Percentiles rank a stretch among this genome's conserved stretches.
Evolutionary conservation across 805 yeast species (phyloP).

Genomic region (Ogataea ganodermae): DNA sequence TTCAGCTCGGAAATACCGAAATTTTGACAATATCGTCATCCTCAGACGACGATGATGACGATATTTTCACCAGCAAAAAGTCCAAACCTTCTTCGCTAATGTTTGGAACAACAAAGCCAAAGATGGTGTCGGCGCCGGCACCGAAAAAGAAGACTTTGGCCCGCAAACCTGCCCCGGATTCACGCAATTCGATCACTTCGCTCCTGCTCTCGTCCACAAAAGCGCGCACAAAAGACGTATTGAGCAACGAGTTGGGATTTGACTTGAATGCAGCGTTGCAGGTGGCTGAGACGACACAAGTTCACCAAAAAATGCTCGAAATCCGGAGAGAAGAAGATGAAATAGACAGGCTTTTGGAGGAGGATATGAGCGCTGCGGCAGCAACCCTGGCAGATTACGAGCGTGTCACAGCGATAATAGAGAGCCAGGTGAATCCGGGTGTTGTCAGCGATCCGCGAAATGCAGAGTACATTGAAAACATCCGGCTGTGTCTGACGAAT

Average conservation of each 20-base stretch:
- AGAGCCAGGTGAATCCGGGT: conserved; percentile 9
- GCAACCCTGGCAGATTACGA: conserved; percentile 8
- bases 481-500: conserved; percentile 12
- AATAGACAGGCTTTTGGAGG: conserved; percentile 18
- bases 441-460: conserved; percentile 11
- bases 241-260: conserved; percentile 24
- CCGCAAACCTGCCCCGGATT: not conserved
- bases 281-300: conserved; percentile 9
- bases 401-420: conserved; percentile 8
- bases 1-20: not conserved
- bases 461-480: conserved; percentile 13
- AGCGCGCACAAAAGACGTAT: conserved; percentile 12
- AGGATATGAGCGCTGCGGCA: conserved; percentile 11
- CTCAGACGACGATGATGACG: conserved; percentile 1
- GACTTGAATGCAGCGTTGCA: conserved; percentile 20
- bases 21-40: not conserved
- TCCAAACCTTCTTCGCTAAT: not conserved
- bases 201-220: conserved; percentile 9
- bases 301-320: conserved; percentile 15
- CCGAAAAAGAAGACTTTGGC: conserved; percentile 2
- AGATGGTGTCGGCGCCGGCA: not conserved
- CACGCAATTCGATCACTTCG: conserved; percentile 7
- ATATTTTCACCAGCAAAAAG: conserved; percentile 4
- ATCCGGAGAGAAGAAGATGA: conserved; percentile 20
- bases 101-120: conserved; percentile 10